These are phyloP conservation scores for Penstemon eatonii DNA, from an alignment of 257 asterid genomes.

Conservation along the genomic window DNA sequence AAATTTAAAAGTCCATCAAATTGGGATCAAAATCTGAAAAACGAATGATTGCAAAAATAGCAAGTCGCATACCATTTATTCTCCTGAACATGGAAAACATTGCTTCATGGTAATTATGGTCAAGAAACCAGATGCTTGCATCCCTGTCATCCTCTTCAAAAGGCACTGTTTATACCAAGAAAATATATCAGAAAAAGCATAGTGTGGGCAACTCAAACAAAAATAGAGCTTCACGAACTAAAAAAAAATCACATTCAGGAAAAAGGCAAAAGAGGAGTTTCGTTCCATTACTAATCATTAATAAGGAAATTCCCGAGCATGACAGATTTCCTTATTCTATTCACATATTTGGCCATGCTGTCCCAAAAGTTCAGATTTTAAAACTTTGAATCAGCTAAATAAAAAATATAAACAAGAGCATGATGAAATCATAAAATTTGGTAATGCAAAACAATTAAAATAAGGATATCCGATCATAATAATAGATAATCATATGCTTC, in stretches of 20 bases:
- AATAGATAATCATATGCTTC: background rate
- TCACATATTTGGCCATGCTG: background rate
- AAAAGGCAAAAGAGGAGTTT: background rate
- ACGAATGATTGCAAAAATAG: background rate
- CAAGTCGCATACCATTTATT: conserved; percentile 64
- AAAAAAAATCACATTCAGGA: background rate
- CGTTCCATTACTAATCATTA: background rate
- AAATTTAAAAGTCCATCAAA: conserved; percentile 26
- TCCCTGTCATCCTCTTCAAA: conserved; percentile 98
- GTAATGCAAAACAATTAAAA: conserved; percentile 1
- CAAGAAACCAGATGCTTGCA: conserved; percentile 94
- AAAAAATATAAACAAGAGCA: background rate
- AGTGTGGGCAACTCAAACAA: conserved; percentile 5
- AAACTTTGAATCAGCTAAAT: background rate
- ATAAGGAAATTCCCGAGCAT: background rate
- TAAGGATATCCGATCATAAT: background rate
- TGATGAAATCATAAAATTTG: background rate
- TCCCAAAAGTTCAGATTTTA: background rate
- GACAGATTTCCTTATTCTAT: background rate
- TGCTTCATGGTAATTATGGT: conserved; percentile 90
- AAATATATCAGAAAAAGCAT: conserved; percentile 23
- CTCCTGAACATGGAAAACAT: conserved; percentile 97
- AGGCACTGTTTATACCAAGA: conserved; percentile 60
- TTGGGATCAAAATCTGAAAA: too few relatives aligned
- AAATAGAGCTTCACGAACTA: too few relatives aligned